Evolutionary conservation across 2,329 filamentous ascomycete genomes (phyloP), one percentile per base, ranked within the genome.

Genomic region (Juglanconis oblonga): DNA sequence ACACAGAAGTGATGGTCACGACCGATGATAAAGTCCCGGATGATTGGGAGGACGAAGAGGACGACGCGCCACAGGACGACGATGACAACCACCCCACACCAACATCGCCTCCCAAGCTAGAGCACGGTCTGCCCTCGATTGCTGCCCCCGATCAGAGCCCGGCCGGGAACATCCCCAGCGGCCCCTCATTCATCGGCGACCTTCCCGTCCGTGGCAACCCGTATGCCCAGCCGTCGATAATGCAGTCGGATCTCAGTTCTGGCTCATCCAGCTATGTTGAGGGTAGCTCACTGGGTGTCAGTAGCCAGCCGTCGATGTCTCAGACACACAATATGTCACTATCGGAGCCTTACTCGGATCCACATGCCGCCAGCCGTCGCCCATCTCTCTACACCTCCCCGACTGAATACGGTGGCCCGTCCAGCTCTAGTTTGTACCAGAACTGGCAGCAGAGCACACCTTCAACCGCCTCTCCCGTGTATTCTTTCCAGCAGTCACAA

Each of bases 21-120:
- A 75, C 78, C 2, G 80, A 83, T 57, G 81, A 84, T 63, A 81
- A 81, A 63, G 69, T 79, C 6, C 73, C 75, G 3, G 79, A 82
- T 51, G 77, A 73, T 33, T 80, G 78, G 53, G 67, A 72, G 13
- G 80, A 83, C 24, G 78, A 76, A 29, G 72, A 77, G 17, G 73
- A 74, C 9, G 72, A 68, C 9, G 68, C 73, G 2, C 70, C 72
- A 52, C 74, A 78, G 55, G 77, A 79, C 32, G 78, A 79, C 10
- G 78, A 79, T 3, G 74, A 76, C 7, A 66, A 65, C 1, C 72
- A 75, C 29, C 65, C 66, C 7, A 47, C 64, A 4, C 64, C 72
- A 5, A 73, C 75, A 2, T 74, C 76, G 2, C 72, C 78, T 4
- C 66, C 72, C 3, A 76, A 74, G 59, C 64, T 73, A 3, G 56